Percentiles rank a stretch among this genome's conserved stretches.
Conservation (phyloP, 257 asterid genomes). For the Galeopsis tetrahit region DNA sequence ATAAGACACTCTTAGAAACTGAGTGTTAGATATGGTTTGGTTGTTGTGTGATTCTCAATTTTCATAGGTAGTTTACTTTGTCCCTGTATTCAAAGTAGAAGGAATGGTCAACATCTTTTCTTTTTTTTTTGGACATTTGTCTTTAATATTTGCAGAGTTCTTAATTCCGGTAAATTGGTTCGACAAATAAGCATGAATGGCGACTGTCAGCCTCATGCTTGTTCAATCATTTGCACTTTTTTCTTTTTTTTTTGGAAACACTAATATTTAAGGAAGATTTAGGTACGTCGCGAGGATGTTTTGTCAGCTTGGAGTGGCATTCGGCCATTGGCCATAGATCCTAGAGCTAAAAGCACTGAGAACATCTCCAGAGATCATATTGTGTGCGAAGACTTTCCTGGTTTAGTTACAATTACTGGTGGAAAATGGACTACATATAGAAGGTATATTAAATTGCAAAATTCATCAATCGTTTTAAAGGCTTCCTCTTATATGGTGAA, state of each 20-base stretch:
- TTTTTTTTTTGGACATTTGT: not conserved
- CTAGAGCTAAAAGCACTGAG: slow-evolving; percentile 85
- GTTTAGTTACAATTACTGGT: slow-evolving; percentile 95
- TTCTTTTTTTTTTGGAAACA: slow-evolving; percentile 25
- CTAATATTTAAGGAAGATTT: slow-evolving; percentile 34
- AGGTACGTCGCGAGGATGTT: slow-evolving; percentile 93
- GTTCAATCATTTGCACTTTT: slow-evolving; percentile 19
- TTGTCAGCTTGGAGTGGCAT: slow-evolving; percentile 99
- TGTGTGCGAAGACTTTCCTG: slow-evolving; percentile 86
- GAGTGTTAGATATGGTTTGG: slow-evolving; percentile 2
- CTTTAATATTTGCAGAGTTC: not conserved
- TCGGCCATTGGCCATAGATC: slow-evolving; percentile 94
- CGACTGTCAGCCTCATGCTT: slow-evolving; percentile 18
- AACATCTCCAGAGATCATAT: slow-evolving; percentile 96
- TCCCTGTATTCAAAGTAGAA: not conserved
- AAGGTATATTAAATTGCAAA: slow-evolving; percentile 56
- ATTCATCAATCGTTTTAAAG: not conserved
- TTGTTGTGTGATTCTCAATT: slow-evolving; percentile 8
- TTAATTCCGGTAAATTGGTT: slow-evolving; percentile 21
- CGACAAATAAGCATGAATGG: slow-evolving; percentile 15
- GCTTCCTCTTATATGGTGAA: slow-evolving; percentile 22
- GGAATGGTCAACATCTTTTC: not conserved
- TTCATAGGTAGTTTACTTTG: slow-evolving; percentile 9
- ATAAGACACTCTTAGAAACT: slow-evolving; percentile 7
- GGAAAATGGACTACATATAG: slow-evolving; percentile 99